These are phyloP conservation scores for Penicillium sp. DNA, from an alignment of 2,329 filamentous ascomycete genomes.

Conservation along the genomic window DNA sequence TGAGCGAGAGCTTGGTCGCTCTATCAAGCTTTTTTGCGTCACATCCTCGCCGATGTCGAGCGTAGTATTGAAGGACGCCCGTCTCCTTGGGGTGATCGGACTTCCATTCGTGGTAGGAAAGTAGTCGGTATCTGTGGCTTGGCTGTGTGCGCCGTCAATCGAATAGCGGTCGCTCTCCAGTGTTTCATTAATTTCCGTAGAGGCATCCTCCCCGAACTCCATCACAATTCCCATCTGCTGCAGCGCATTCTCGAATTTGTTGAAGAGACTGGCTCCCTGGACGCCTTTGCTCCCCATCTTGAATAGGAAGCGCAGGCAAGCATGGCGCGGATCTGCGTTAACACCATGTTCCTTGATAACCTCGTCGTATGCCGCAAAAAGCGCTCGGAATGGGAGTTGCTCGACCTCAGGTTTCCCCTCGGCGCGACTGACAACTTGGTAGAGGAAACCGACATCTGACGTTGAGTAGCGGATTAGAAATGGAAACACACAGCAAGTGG, in stretches of 20 bases:
- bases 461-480: conserved; percentile 1
- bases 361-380: conserved; percentile 76
- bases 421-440: conserved; percentile 69
- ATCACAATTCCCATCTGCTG: conserved; percentile 66
- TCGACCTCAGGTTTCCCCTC: conserved; percentile 62
- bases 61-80: conserved; percentile 53
- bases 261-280: conserved; percentile 56
- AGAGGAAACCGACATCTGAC: conserved; percentile 71
- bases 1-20: conserved; percentile 42
- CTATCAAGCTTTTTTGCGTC: conserved; percentile 40
- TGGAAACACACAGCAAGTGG: not conserved
- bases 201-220: conserved; percentile 52
- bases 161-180: conserved; percentile 27
- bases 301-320: conserved; percentile 73
- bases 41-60: conserved; percentile 52
- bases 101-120: conserved; percentile 27
- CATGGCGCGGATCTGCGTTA: conserved; percentile 67
- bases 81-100: conserved; percentile 37
- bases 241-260: conserved; percentile 67
- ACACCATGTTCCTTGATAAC: conserved; percentile 67
- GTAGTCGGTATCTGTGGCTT: conserved; percentile 16
- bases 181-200: conserved; percentile 34
- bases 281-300: conserved; percentile 62
- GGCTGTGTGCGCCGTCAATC: conserved; percentile 22
- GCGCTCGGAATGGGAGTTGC: conserved; percentile 66